Base-by-base conservation (phyloP, 2,329 filamentous ascomycete genomes). In the Pseudophaeomoniella oleicola region DNA sequence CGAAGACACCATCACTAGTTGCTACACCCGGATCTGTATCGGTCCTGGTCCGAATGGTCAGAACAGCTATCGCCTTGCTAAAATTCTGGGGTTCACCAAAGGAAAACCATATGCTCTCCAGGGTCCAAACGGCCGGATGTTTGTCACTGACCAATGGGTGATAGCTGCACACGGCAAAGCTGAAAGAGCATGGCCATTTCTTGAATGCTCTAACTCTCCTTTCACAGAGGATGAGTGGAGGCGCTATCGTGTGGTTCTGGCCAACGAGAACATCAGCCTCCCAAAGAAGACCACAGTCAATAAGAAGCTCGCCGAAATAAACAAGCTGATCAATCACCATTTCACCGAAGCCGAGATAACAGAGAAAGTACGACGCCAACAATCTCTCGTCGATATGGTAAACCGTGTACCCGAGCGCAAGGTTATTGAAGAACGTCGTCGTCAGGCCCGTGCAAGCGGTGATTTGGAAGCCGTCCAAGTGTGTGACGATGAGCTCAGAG, bases 201-300 rank as follows among this genome's bases (percentile, higher is more conserved):
- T 90, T 42, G 79, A 80, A 43, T 87, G 88, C 53, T 96, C 90
- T 0, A 87, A 94, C 55, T 75, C 78, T 35, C 67, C 70, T 30
- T 82, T 96, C 51, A 83, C 81, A n/a, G 85, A 90, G 72, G 63
- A 68, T 36, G 90, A 98, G 54, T 82, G 84, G 59, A 77, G 78
- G 40, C 79, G 84, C 16, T 94, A 85, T 58, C 79, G 81, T 47
- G 72, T 78, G 39, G 78, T 77, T 5, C 78, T 87, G 53, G 64
- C 72, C 15, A 73, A 78, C 18, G 84, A 92, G 37, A 74, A 74
- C 42, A 67, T 85, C 37, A 69, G 76, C 36, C 57, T 90, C 15
- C 84, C 88, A 4, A 85, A 78, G n/a, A 79, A 76, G 44, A 67
- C 74, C 12, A 69, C 67, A 38, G 64, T 94, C 2, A 60, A 69